Percentiles rank a stretch among this genome's conserved stretches.
These are phyloP conservation scores for Ophiosphaerella korrae DNA, from an alignment of 2,329 filamentous ascomycete species.

Conservation along the genomic window DNA sequence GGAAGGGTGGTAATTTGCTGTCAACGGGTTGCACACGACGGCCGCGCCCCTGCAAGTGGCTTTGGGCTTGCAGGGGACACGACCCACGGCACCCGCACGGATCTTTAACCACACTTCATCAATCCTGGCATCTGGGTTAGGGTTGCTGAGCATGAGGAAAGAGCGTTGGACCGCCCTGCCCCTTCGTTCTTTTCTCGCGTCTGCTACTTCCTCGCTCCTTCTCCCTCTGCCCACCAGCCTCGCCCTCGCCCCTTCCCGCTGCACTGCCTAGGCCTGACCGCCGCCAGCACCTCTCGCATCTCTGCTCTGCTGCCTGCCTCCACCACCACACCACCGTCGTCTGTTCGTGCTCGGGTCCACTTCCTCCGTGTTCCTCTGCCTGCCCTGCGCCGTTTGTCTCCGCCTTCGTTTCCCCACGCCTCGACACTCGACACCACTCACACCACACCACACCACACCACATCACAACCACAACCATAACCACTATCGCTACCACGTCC, in stretches of 20 bases:
- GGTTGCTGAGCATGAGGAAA: conserved; percentile 18
- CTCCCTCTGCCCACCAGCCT: conserved; percentile 23
- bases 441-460: conserved; percentile 23
- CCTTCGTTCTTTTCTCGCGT: conserved; percentile 29
- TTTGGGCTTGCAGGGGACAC: conserved; percentile 8
- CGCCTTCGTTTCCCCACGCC: conserved; percentile 30
- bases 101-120: conserved; percentile 8
- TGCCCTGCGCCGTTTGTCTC: conserved; percentile 29
- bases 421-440: conserved; percentile 13
- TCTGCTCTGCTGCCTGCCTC: too few species aligned
- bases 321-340: conserved; percentile 2
- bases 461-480: too few species aligned
- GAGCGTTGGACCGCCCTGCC: conserved; percentile 29
- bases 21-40: conserved; percentile 18
- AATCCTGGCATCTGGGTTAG: conserved; percentile 18
- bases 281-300: conserved; percentile 8
- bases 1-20: conserved; percentile 23
- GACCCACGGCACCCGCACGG: conserved; percentile 2
- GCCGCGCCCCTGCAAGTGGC: conserved; percentile 6
- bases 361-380: conserved; percentile 21
- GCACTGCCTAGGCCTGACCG: conserved; percentile 15
- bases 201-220: conserved; percentile 27
- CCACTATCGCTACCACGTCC: conserved; percentile 19
- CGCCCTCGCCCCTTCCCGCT: conserved; percentile 16
- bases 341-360: conserved; percentile 14